Base-by-base conservation (phyloP, 2,329 filamentous ascomycete species). In the Trichoderma sp. region DNA sequence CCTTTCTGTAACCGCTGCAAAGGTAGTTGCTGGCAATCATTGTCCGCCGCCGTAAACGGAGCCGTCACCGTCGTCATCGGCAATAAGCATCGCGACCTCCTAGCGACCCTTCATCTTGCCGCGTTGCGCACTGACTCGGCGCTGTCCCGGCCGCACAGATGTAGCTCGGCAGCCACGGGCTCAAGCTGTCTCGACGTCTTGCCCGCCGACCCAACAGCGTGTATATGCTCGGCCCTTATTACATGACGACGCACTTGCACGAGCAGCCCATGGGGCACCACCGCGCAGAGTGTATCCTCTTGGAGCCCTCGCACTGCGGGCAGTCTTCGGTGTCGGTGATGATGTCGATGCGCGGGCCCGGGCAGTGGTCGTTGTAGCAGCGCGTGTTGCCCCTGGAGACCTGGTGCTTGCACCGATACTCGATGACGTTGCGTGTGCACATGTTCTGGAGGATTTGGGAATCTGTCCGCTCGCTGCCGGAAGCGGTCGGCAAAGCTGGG, bases 341-440 rank as follows among this genome's bases (percentile, higher is more conserved):
- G 6, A 77, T 66, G 28, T 76, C 74, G 30, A 77, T 75, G 24
- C 68, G 71, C 30, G 72, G 70, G 2, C 71, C 74, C 0, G 71
- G 62, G 63, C 77, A 78, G 26, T 73, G 65, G 6, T 73, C 71
- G 48, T 68, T 66, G 59, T 74, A 78, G 69, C 77, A 78, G 67
- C 72, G 70, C 12, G 77, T 77, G 57, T 73, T 74, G 55, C 77
- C 77, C 30, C 77, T 70, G 45, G 71, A 68, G 50, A 77, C 72
- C 48, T 70, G 72, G 69, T 78, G 77, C 61, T 75, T 74, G 71
- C 77, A 78, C 63, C 70, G 70, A 64, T 78, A 75, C 63, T 78
- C 72, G 67, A 77, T 69, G 39, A 76, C 28, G 48, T 69, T 73
- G 48, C 70, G 72, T 54, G 71, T 72, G 65, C 77, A 78, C 77